Percentiles rank a stretch among this genome's conserved stretches.
phyloP scores from a whole-genome alignment of 768 basidiomycete genomes.

The Kwoniella heveanensis region DNA sequence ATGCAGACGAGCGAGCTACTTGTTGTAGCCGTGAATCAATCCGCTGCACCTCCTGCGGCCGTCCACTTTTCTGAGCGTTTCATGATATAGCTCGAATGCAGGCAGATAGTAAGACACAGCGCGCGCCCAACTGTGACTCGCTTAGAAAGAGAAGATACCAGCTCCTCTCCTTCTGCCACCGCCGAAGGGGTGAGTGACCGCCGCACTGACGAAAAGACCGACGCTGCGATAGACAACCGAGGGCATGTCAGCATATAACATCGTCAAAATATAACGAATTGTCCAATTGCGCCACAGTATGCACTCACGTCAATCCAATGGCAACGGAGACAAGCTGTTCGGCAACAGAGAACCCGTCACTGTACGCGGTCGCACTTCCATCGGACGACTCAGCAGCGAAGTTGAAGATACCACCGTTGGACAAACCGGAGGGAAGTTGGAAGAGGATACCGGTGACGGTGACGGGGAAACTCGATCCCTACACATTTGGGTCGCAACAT shows the following conservation, averaged over 20 bases:
- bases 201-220: slow-evolving; percentile 71
- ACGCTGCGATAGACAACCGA: slow-evolving; percentile 62
- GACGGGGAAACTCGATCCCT: slow-evolving; percentile 69
- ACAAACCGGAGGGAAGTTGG: slow-evolving; percentile 80
- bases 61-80: too few relatives aligned
- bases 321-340: slow-evolving; percentile 75
- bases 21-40: too few relatives aligned
- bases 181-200: slow-evolving; percentile 61
- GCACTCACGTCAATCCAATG: slow-evolving; percentile 60
- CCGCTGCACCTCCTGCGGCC: too few relatives aligned
- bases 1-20: too few relatives aligned
- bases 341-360: slow-evolving; percentile 64
- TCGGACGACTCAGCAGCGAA: slow-evolving; percentile 52
- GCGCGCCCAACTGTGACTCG: too few relatives aligned
- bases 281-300: too few relatives aligned
- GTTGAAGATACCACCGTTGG: slow-evolving; percentile 74
- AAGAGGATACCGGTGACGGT: slow-evolving; percentile 81
- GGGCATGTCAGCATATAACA: too few relatives aligned
- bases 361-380: slow-evolving; percentile 20
- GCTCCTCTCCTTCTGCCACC: slow-evolving; percentile 56
- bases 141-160: slow-evolving; percentile 58
- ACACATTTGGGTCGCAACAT: too few relatives aligned
- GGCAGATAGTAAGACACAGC: too few relatives aligned
- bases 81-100: too few relatives aligned
- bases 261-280: too few relatives aligned